Evolutionary conservation across 768 basidiomycete species (phyloP).

Genomic region (Hysterangium stoloniferum): DNA sequence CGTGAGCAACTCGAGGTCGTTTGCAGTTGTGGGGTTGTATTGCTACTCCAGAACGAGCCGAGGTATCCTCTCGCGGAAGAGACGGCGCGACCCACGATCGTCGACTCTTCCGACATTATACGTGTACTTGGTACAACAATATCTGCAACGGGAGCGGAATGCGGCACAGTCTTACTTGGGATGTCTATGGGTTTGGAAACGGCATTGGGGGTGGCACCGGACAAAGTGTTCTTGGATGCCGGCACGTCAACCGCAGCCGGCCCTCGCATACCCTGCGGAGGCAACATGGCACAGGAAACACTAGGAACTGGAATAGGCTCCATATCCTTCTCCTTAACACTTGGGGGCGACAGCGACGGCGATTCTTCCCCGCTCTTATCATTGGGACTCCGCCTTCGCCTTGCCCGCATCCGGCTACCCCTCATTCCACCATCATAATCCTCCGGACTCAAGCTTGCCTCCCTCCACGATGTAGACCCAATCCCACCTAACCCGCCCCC

Average conservation of each 20-base stretch:
- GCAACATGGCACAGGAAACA: too few relatives aligned
- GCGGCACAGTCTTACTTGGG: too few relatives aligned
- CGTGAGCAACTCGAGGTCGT: neutral
- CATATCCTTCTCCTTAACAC: neutral
- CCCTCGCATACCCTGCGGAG: too few relatives aligned
- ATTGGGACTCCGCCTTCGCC: neutral
- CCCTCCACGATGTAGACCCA: slow-evolving; percentile 24
- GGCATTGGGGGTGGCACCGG: too few relatives aligned
- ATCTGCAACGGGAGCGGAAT: too few relatives aligned
- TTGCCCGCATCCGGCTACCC: neutral
- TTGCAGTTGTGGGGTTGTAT: slow-evolving; percentile 17
- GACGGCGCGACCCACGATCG: slow-evolving; percentile 56
- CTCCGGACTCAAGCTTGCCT: slow-evolving; percentile 23
- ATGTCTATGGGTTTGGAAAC: too few relatives aligned
- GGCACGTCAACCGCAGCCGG: too few relatives aligned
- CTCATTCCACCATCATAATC: slow-evolving; percentile 9
- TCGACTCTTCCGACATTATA: slow-evolving; percentile 19
- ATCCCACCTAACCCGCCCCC: slow-evolving; percentile 31
- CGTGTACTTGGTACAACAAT: neutral
- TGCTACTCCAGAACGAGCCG: slow-evolving; percentile 48
- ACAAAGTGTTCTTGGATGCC: too few relatives aligned
- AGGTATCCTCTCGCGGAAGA: slow-evolving; percentile 72
- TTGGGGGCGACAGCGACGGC: neutral
- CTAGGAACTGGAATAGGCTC: neutral
- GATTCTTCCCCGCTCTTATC: neutral